Evolutionary conservation across 306 rosid species (phyloP).

Genomic region (Trifolium repens): DNA sequence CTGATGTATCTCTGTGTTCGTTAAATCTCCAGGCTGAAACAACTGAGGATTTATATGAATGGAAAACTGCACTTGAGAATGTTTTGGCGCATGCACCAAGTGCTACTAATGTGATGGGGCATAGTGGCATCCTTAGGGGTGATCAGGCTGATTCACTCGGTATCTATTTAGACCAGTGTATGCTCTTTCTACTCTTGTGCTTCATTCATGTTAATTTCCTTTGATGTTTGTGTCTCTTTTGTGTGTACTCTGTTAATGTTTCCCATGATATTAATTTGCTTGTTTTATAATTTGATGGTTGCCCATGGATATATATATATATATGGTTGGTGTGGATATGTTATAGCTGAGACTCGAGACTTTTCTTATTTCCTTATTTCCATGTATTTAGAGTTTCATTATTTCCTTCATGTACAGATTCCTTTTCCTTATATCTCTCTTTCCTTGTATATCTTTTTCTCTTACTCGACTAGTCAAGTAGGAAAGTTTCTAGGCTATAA

Average conservation of each 20-base stretch:
- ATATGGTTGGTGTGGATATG: neutral
- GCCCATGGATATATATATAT: neutral
- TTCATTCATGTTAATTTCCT: constrained; percentile 45
- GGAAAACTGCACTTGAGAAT: constrained; percentile 96
- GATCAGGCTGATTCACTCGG: constrained; percentile 67
- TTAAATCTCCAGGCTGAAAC: constrained; percentile 82
- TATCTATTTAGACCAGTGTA: constrained; percentile 68
- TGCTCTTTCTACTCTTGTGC: constrained; percentile 55
- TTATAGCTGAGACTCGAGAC: neutral
- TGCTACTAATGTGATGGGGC: constrained; percentile 56
- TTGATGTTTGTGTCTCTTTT: constrained; percentile 36
- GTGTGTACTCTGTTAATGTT: constrained; percentile 17
- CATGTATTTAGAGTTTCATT: too few species aligned
- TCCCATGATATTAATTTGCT: constrained; percentile 8
- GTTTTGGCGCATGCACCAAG: constrained; percentile 88
- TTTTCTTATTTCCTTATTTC: neutral
- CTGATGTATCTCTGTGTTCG: constrained; percentile 42
- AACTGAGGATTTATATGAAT: constrained; percentile 79
- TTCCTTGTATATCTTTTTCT: too few species aligned
- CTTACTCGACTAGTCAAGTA: too few species aligned
- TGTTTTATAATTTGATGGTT: constrained; percentile 5
- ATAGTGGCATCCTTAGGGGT: constrained; percentile 75
- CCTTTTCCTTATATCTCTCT: too few species aligned
- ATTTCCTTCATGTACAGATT: too few species aligned
- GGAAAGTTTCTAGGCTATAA: neutral